A percentile compares a stretch with the other conserved stretches of the same genome.
phyloP scores from a whole-genome alignment of 2,329 filamentous ascomycete genomes.

The Bipolaris bicolor region DNA sequence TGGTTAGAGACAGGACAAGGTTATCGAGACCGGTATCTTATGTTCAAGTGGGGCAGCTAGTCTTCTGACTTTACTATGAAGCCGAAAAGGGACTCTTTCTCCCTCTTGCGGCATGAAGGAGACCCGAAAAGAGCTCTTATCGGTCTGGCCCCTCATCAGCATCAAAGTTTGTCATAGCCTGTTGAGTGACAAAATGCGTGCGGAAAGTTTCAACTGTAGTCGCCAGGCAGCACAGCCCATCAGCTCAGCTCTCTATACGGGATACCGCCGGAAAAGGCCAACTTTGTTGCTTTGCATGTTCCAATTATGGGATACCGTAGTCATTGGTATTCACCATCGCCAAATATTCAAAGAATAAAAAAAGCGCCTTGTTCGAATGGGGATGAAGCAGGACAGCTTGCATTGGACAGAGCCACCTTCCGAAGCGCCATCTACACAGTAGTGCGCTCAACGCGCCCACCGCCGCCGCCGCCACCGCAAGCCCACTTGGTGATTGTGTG shows the following conservation, averaged over 20 bases:
- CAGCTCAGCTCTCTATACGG: background rate
- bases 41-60: background rate
- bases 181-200: background rate
- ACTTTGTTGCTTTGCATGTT: background rate
- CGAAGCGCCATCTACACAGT: conserved; percentile 9
- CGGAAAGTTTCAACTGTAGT: background rate
- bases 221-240: background rate
- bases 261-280: background rate
- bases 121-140: background rate
- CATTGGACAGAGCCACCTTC: conserved; percentile 8
- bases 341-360: conserved; percentile 4
- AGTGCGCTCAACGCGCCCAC: conserved; percentile 2
- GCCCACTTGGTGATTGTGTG: conserved; percentile 5
- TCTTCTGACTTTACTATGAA: background rate
- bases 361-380: background rate
- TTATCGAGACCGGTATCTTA: background rate
- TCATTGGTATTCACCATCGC: background rate
- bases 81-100: background rate
- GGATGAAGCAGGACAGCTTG: background rate
- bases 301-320: background rate
- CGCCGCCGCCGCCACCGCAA: conserved; percentile 3
- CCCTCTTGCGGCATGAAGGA: background rate
- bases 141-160: conserved; percentile 1
- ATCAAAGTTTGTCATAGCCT: background rate
- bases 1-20: background rate